Evolutionary conservation across 2,329 filamentous ascomycete genomes (phyloP), one percentile per base, ranked within the genome.

Genomic region (Juglanconis juglandina): DNA sequence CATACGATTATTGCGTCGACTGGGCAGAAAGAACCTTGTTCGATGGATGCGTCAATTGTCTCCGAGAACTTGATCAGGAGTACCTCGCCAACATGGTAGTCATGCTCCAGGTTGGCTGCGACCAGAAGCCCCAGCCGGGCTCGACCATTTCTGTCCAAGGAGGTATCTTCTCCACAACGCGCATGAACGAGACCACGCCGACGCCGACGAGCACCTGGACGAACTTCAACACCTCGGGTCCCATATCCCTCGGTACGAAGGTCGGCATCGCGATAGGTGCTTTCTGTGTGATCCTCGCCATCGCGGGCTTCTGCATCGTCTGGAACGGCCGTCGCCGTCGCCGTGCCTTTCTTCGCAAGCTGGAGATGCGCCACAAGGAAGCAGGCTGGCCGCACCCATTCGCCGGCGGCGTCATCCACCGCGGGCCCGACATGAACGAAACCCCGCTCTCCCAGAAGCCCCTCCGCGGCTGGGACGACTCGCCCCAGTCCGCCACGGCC

Each of bases 241-340:
- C 81, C 0, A 68, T 88, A 7, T 77, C 72, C 2, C 73, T 87
- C 1, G 82, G 80, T 4, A 81, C 77, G 11, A 83, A 85, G 58
- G 83, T 86, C 0, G 86, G 84, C 63, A 82, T 88, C 55, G 82
- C 79, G 13, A 75, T 83, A 30, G 84, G 79, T 5, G 79, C 75
- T 0, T 64, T 87, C 0, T 74, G 78, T 6, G 56, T 82, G 0
- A 14, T 86, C 4, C 74, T 88, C 3, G 68, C 73, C 7, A 11
- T 81, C 1, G 64, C 74, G 8, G 85, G 85, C 9, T 82, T 78
- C 68, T 76, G 73, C 58, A 77, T 88, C 56, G 76, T 88, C 17
- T 80, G 80, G 69, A 79, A 78, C 42, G 86, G 86, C 3, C 84
- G 80, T 62, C 80, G 83, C 9, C 76, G 81, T 11, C 77, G 85